These are phyloP conservation scores for Suhomyces taliae DNA, from an alignment of 1,139 yeast genomes.

Conservation along the genomic window DNA sequence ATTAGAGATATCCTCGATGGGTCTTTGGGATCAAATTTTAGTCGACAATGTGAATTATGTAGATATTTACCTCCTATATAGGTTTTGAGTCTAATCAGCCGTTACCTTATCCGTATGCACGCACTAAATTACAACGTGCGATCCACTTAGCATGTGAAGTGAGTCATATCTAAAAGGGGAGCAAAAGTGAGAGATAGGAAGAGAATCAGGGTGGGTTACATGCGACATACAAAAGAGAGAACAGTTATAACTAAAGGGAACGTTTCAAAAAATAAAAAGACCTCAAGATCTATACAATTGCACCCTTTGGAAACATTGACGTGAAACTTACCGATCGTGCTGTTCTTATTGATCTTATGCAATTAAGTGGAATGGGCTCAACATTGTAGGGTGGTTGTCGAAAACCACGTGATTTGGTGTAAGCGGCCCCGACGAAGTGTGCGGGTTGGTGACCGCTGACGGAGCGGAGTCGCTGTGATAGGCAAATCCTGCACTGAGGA, in stretches of 20 bases:
- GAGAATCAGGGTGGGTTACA: too few relatives aligned
- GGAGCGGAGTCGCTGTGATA: background rate
- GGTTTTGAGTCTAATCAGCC: background rate
- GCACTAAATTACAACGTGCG: background rate
- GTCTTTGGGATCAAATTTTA: too few relatives aligned
- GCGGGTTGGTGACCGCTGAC: background rate
- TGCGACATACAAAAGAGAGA: too few relatives aligned
- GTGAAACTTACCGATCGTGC: background rate
- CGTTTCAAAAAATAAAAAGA: too few relatives aligned
- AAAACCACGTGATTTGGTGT: constrained; percentile 10
- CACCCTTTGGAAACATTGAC: too few relatives aligned
- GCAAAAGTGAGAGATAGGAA: too few relatives aligned
- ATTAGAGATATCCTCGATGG: background rate
- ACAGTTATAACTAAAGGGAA: too few relatives aligned
- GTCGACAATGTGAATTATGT: too few relatives aligned
- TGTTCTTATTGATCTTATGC: background rate
- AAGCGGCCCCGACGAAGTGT: constrained; percentile 8
- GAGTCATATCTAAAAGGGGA: too few relatives aligned
- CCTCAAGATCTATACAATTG: too few relatives aligned
- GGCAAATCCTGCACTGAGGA: background rate
- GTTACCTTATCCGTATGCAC: background rate
- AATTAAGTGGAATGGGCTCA: background rate
- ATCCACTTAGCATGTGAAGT: constrained; percentile 7
- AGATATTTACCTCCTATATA: background rate
- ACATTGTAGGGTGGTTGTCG: constrained; percentile 1